These are phyloP conservation scores for Isatis tinctoria DNA, from an alignment of 345 rosid genomes.

Conservation along the genomic window DNA sequence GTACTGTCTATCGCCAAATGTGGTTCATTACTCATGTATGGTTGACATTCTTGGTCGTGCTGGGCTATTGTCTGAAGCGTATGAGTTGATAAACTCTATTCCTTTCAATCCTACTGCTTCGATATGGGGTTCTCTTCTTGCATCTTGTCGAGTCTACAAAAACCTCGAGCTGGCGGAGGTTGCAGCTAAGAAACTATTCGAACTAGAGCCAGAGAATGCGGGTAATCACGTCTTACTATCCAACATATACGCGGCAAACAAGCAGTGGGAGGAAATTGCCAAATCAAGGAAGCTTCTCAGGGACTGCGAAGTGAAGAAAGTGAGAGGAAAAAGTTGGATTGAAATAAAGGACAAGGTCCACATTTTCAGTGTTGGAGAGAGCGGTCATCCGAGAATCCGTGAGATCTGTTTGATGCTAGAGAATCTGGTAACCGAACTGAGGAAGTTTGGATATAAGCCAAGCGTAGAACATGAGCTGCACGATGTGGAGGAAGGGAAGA, in stretches of 20 bases:
- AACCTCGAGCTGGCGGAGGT: slow-evolving; percentile 63
- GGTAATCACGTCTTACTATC: slow-evolving; percentile 74
- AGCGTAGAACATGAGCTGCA: slow-evolving; percentile 50
- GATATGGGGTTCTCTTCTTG: slow-evolving; percentile 85
- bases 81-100: slow-evolving; percentile 49
- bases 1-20: slow-evolving; percentile 48
- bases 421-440: slow-evolving; percentile 44
- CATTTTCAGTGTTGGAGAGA: slow-evolving; percentile 57
- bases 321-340: slow-evolving; percentile 79
- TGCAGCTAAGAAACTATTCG: slow-evolving; percentile 62
- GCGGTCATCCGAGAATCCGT: slow-evolving; percentile 48
- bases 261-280: slow-evolving; percentile 62
- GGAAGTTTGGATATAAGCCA: slow-evolving; percentile 47
- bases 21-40: slow-evolving; percentile 81
- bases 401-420: slow-evolving; percentile 52
- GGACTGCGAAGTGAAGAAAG: slow-evolving; percentile 53
- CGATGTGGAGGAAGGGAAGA: slow-evolving; percentile 49
- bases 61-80: slow-evolving; percentile 58
- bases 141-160: slow-evolving; percentile 60
- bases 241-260: slow-evolving; percentile 55
- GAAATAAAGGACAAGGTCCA: slow-evolving; percentile 65
- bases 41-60: slow-evolving; percentile 76
- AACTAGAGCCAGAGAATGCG: slow-evolving; percentile 67
- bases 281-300: slow-evolving; percentile 52
- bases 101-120: slow-evolving; percentile 65